phyloP scores from a whole-genome alignment of 495 filamentous ascomycete species.

The Hypoxylon lienhwacheense region DNA sequence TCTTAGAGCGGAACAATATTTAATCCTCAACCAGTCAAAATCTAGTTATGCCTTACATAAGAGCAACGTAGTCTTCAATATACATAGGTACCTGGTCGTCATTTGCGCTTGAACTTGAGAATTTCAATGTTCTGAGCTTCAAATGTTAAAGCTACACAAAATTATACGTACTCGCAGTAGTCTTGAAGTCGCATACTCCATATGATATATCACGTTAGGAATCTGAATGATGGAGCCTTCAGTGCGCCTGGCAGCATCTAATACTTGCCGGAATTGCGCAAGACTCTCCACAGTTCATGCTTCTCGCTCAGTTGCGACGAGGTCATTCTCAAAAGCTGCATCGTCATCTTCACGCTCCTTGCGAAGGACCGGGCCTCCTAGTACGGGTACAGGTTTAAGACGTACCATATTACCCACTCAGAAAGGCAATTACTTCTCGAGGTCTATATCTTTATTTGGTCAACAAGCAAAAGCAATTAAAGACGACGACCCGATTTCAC shows the following conservation, averaged over 20 bases:
- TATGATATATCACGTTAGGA: conserved; percentile 1
- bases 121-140: no score
- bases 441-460: conserved; percentile 35
- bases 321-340: conserved; percentile 29
- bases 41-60: no score
- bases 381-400: conserved; percentile 12
- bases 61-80: no score
- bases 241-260: conserved; percentile 30
- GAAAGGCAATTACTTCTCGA: conserved; percentile 2
- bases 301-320: conserved; percentile 20
- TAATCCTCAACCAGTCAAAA: no score
- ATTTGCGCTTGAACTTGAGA: no score
- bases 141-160: conserved; percentile 11
- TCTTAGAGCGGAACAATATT: no score
- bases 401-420: conserved; percentile 1
- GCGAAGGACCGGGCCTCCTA: conserved; percentile 7
- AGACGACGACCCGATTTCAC: conserved; percentile 10
- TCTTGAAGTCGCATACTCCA: conserved; percentile 13
- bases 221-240: conserved; percentile 31
- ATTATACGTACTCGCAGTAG: no score
- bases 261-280: conserved; percentile 34
- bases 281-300: conserved; percentile 23
- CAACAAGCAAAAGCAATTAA: conserved; percentile 21
- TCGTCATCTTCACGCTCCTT: conserved; percentile 17
- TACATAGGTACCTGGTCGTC: no score